phyloP scores from a whole-genome alignment of 2,329 filamentous ascomycete species.

The Neofusicoccum umdonicola region DNA sequence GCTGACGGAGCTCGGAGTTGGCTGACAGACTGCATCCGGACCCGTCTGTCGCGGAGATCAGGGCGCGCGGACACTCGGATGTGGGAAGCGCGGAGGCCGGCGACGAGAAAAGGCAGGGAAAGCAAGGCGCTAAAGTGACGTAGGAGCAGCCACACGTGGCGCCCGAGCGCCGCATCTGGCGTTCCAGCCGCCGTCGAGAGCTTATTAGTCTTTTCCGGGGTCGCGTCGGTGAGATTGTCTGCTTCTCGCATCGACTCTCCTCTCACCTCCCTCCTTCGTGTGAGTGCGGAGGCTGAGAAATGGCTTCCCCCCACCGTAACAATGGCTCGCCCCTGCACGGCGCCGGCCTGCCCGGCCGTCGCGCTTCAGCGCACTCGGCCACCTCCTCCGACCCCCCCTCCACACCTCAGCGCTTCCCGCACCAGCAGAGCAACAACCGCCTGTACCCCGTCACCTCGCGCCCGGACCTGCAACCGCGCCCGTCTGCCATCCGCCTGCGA shows the following conservation, averaged over 20 bases:
- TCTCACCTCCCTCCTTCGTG: neutral
- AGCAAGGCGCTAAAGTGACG: conserved; percentile 10
- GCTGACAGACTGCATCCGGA: neutral
- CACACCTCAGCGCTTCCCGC: neutral
- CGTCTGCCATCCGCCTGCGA: conserved; percentile 11
- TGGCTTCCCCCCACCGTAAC: conserved; percentile 1
- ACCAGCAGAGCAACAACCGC: neutral
- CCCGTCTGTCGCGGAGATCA: neutral
- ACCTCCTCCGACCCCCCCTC: neutral
- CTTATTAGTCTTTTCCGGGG: neutral
- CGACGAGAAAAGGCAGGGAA: neutral
- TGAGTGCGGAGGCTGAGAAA: neutral
- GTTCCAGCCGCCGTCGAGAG: neutral
- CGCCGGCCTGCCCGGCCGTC: neutral
- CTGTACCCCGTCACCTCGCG: conserved; percentile 8
- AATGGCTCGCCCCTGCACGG: conserved; percentile 2
- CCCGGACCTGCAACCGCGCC: neutral
- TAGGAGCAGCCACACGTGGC: conserved; percentile 6
- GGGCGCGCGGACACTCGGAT: neutral
- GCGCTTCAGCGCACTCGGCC: neutral
- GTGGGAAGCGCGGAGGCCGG: neutral
- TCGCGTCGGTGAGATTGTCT: neutral
- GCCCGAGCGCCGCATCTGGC: conserved; percentile 8
- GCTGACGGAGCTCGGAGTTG: neutral
- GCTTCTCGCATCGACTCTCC: neutral